Conservation (phyloP, 805 yeast species). For the Sugiyamaella smithiae region DNA sequence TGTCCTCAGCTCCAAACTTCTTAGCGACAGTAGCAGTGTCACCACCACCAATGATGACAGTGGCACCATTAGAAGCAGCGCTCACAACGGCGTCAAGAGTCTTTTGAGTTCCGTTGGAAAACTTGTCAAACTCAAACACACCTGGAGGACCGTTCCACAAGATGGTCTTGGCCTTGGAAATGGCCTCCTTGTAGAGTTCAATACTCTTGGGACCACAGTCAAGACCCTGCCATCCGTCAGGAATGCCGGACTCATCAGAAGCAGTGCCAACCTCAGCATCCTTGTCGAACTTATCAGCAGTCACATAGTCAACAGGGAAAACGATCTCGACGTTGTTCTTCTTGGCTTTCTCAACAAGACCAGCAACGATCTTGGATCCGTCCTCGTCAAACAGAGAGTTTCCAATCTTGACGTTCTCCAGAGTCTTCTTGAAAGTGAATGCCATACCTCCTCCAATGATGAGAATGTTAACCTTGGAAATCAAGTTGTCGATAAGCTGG, state of each 20-base stretch:
- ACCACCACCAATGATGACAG: constrained; percentile 97
- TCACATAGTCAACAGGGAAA: constrained; percentile 92
- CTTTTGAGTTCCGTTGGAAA: constrained; percentile 87
- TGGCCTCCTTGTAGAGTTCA: constrained; percentile 74
- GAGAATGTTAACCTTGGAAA: constrained; percentile 91
- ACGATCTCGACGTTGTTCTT: constrained; percentile 90
- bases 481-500: constrained; percentile 87
- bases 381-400: constrained; percentile 87
- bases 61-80: constrained; percentile 86
- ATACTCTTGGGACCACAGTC: constrained; percentile 92
- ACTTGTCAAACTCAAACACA: constrained; percentile 94
- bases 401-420: constrained; percentile 84
- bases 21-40: constrained; percentile 98
- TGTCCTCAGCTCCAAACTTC: constrained; percentile 95
- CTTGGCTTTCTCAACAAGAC: constrained; percentile 93
- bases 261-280: constrained; percentile 86
- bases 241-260: constrained; percentile 86
- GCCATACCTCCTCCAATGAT: constrained; percentile 99
- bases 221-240: constrained; percentile 93
- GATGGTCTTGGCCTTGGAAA: constrained; percentile 92
- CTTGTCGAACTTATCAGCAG: constrained; percentile 90
- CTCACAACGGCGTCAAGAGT: constrained; percentile 84
- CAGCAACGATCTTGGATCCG: constrained; percentile 93
- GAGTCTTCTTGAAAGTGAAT: constrained; percentile 95
- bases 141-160: constrained; percentile 99